Conservation (phyloP, 2,329 filamentous ascomycete species). For the Teratosphaeriaceae sp. region DNA sequence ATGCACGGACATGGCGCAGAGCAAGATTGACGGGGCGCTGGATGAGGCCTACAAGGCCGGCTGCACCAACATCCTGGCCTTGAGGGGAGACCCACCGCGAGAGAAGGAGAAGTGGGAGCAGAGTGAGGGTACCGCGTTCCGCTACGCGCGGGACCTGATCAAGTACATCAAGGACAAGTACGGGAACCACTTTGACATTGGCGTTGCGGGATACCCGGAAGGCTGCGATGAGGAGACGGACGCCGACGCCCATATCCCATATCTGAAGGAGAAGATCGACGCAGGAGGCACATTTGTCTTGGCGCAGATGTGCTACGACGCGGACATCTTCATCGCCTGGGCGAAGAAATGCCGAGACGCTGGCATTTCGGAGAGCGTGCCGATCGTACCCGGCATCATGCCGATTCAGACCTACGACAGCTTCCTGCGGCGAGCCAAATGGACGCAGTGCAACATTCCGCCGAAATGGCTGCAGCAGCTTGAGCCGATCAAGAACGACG, state of each 20-base stretch:
- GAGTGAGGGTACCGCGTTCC: constrained; percentile 70
- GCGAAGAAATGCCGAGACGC: constrained; percentile 75
- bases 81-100: constrained; percentile 87
- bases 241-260: constrained; percentile 76
- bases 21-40: constrained; percentile 85
- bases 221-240: constrained; percentile 90
- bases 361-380: constrained; percentile 64
- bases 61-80: constrained; percentile 93
- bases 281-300: constrained; percentile 90
- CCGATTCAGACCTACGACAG: constrained; percentile 92
- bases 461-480: constrained; percentile 71
- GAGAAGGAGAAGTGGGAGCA: constrained; percentile 93
- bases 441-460: constrained; percentile 83
- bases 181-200: constrained; percentile 91
- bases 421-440: constrained; percentile 82
- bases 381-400: constrained; percentile 84
- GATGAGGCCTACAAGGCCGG: constrained; percentile 86
- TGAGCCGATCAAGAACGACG: constrained; percentile 94
- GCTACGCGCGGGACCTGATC: constrained; percentile 87
- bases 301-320: constrained; percentile 99
- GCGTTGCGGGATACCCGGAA: constrained; percentile 93
- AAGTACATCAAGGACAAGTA: constrained; percentile 73
- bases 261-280: constrained; percentile 96
- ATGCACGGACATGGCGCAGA: constrained; percentile 94
- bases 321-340: constrained; percentile 90